Percentiles rank a stretch among this genome's conserved stretches.
Conservation (phyloP, 148 eudicot species). For the Spergularia bocconei region DNA sequence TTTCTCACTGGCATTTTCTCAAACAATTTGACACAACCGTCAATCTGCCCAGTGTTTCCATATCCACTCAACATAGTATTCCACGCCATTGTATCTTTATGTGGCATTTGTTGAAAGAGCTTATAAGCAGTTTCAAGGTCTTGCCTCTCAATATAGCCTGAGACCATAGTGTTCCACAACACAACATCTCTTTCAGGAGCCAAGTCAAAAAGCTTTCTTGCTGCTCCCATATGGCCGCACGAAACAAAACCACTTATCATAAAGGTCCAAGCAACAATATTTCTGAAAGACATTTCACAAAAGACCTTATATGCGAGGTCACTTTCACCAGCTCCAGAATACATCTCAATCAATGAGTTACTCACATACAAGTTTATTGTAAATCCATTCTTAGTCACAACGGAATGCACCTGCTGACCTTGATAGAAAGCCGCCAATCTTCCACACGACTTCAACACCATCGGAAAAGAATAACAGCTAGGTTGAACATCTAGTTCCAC, state of each 20-base stretch:
- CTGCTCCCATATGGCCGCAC: slow-evolving; percentile 36
- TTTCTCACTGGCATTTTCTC: slow-evolving; percentile 60
- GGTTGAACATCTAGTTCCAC: slow-evolving; percentile 41
- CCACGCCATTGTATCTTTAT: slow-evolving; percentile 65
- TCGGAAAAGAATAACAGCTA: slow-evolving; percentile 57
- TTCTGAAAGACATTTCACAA: slow-evolving; percentile 55
- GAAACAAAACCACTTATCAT: slow-evolving; percentile 54
- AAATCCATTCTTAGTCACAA: slow-evolving; percentile 53
- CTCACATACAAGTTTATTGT: slow-evolving; percentile 57
- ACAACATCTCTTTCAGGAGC: slow-evolving; percentile 69
- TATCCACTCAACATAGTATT: slow-evolving; percentile 72
- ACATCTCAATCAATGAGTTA: slow-evolving; percentile 68
- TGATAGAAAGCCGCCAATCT: slow-evolving; percentile 39
- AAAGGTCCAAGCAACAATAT: slow-evolving; percentile 67
- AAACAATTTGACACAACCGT: slow-evolving; percentile 50
- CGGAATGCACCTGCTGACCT: slow-evolving; percentile 56
- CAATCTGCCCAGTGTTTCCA: slow-evolving; percentile 49
- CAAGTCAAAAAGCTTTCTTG: slow-evolving; percentile 55
- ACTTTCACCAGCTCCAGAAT: slow-evolving; percentile 34
- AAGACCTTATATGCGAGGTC: slow-evolving; percentile 52
- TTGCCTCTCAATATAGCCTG: slow-evolving; percentile 46
- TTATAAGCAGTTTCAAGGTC: slow-evolving; percentile 53
- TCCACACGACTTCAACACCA: slow-evolving; percentile 65
- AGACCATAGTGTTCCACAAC: slow-evolving; percentile 70
- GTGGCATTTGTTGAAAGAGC: slow-evolving; percentile 60